phyloP scores from a whole-genome alignment of 345 rosid genomes.

The Microcos paniculata region DNA sequence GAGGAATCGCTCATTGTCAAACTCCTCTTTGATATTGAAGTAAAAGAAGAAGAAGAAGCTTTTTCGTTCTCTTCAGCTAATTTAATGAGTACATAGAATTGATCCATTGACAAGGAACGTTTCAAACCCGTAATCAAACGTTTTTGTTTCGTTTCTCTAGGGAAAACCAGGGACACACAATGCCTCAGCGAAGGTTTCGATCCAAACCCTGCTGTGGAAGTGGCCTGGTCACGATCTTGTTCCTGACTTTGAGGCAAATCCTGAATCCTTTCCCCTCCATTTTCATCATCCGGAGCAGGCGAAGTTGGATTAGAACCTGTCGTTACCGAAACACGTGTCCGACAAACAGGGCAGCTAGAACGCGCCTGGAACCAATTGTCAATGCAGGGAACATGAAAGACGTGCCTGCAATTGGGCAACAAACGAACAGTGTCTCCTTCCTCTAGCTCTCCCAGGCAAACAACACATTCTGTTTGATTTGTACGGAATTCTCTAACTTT shows the following conservation, averaged over 20 bases:
- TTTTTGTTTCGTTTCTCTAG: constrained; percentile 15
- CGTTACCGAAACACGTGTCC: constrained; percentile 27
- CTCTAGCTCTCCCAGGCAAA: constrained; percentile 51
- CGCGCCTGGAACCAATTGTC: constrained; percentile 69
- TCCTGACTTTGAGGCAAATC: background rate
- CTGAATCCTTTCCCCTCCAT: background rate
- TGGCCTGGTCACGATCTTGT: background rate
- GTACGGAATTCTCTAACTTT: background rate
- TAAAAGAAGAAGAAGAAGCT: background rate
- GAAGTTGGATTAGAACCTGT: background rate
- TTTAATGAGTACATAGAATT: constrained; percentile 21
- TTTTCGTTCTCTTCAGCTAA: constrained; percentile 9
- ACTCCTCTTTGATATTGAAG: background rate
- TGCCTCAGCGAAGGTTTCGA: constrained; percentile 19
- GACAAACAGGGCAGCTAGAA: constrained; percentile 64
- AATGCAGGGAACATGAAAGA: constrained; percentile 69
- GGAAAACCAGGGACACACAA: constrained; percentile 21
- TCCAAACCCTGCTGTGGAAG: background rate
- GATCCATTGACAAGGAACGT: constrained; percentile 46
- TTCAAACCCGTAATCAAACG: constrained; percentile 2
- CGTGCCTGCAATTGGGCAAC: constrained; percentile 67
- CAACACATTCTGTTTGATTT: constrained; percentile 44
- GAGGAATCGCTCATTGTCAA: constrained; percentile 14
- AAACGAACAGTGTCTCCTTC: constrained; percentile 55
- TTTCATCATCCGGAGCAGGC: background rate